phyloP scores from a whole-genome alignment of 2,329 filamentous ascomycete genomes.

The Sporothrix variecibatus region DNA sequence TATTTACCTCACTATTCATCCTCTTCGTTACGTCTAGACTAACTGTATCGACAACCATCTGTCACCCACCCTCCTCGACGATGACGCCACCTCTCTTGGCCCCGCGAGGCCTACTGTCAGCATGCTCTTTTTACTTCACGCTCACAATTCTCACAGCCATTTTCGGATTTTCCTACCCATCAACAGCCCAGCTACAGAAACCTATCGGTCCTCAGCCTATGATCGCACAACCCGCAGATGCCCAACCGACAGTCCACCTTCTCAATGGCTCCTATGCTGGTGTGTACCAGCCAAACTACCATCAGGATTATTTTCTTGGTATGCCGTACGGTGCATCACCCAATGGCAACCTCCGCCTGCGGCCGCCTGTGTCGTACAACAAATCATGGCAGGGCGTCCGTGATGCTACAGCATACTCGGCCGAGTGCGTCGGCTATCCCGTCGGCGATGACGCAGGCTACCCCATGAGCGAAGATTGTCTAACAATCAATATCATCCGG shows the following conservation, averaged over 20 bases:
- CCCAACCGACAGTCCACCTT: background rate
- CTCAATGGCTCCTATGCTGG: background rate
- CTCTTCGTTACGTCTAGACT: no score
- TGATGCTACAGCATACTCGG: background rate
- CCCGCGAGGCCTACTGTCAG: no score
- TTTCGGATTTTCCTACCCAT: background rate
- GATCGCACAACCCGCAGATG: background rate
- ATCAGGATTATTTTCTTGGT: background rate
- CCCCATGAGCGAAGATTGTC: background rate
- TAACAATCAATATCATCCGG: slow-evolving; percentile 32
- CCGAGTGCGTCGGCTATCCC: background rate
- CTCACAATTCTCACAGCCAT: background rate
- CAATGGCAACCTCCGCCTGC: background rate
- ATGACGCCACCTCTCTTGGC: no score
- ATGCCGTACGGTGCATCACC: background rate
- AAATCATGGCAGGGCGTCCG: background rate
- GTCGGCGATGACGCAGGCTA: background rate
- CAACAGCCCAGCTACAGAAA: background rate
- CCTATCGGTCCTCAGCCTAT: background rate
- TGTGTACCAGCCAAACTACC: background rate
- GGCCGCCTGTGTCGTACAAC: background rate
- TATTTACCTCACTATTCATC: no score
- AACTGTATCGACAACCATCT: no score
- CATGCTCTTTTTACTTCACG: no score
- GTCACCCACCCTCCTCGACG: no score